These are phyloP conservation scores for Dissophora ornata DNA, from an alignment of 192 early-diverging fungal genomes.

Conservation along the genomic window DNA sequence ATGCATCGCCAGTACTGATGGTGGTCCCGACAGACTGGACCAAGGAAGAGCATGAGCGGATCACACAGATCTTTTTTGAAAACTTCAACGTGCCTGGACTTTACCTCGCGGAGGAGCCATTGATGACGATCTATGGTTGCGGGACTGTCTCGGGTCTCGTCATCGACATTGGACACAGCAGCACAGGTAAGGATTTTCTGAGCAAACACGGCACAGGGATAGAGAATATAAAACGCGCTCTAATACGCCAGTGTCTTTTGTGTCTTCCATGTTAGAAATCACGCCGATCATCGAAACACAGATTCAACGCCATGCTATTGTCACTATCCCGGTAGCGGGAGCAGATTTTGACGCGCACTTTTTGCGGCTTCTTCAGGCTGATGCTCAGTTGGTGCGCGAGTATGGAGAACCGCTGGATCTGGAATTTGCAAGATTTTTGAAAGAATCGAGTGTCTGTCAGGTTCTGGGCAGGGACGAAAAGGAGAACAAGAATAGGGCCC, in stretches of 20 bases:
- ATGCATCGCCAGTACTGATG: conserved; percentile 82
- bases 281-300: conserved; percentile 83
- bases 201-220: too few species aligned
- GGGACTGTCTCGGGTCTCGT: conserved; percentile 83
- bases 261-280: conserved; percentile 61
- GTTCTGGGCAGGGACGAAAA: conserved; percentile 54
- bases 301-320: conserved; percentile 68
- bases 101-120: conserved; percentile 84
- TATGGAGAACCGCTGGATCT: conserved; percentile 59
- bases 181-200: conserved; percentile 66
- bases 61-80: conserved; percentile 93
- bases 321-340: conserved; percentile 77
- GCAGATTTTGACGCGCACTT: conserved; percentile 74
- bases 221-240: too few species aligned
- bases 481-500: conserved; percentile 33
- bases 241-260: too few species aligned
- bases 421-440: conserved; percentile 66
- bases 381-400: conserved; percentile 62
- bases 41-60: conserved; percentile 79
- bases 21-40: conserved; percentile 87
- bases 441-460: conserved; percentile 65
- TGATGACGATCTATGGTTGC: conserved; percentile 84
- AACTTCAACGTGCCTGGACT: conserved; percentile 87
- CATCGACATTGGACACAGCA: conserved; percentile 91
- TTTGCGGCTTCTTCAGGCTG: conserved; percentile 65